phyloP scores from a whole-genome alignment of 2,329 filamentous ascomycete species.

The Venturia asperata region DNA sequence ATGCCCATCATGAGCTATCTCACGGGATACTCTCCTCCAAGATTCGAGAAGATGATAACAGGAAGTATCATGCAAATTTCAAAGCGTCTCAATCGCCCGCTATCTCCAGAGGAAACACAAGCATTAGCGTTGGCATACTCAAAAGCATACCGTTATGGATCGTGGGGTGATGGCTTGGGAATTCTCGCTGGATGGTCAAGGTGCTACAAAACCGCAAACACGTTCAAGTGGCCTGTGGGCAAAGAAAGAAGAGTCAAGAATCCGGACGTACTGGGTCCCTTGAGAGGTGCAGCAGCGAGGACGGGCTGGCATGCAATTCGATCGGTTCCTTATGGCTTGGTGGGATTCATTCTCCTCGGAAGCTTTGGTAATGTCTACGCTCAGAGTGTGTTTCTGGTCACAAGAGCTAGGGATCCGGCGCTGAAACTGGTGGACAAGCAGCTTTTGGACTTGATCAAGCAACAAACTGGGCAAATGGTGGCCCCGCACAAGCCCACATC shows the following conservation, averaged over 20 bases:
- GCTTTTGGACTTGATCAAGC: not conserved
- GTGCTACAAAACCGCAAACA: not conserved
- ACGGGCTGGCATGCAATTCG: not conserved
- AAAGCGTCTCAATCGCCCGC: not conserved
- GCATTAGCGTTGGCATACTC: slow-evolving; percentile 3
- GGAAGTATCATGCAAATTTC: not conserved
- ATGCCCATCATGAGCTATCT: not conserved
- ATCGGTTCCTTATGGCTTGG: not conserved
- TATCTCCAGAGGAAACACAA: slow-evolving; percentile 1
- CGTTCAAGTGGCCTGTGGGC: not conserved
- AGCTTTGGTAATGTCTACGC: not conserved
- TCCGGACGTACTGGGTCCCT: not conserved
- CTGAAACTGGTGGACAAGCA: not conserved
- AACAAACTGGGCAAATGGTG: not conserved
- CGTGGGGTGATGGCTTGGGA: not conserved
- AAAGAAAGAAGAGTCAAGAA: not conserved
- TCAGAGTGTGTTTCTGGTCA: not conserved
- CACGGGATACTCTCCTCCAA: not conserved
- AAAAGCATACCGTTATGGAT: not conserved
- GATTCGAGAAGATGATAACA: not conserved
- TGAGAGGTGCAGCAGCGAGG: not conserved
- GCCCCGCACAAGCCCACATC: not conserved
- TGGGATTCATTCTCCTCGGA: not conserved
- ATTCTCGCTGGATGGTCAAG: not conserved
- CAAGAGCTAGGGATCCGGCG: slow-evolving; percentile 5